phyloP scores from a whole-genome alignment of 495 filamentous ascomycete species.

The Talaromyces stipitatus region DNA sequence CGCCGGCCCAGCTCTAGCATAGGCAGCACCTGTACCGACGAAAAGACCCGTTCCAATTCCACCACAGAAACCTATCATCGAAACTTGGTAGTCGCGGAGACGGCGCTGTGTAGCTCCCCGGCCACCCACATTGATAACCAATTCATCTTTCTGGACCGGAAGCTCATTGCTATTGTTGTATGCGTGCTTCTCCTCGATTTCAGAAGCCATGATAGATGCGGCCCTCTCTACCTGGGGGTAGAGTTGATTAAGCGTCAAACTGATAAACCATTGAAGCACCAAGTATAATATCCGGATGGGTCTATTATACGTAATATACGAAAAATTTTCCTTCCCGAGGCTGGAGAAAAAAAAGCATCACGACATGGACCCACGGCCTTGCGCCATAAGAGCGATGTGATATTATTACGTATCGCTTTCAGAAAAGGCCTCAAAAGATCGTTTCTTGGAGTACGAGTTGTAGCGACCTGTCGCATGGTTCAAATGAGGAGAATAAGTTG shows the following conservation, averaged over 20 bases:
- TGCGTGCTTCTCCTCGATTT: neutral
- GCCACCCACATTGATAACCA: neutral
- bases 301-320: neutral
- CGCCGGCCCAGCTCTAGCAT: slow-evolving; percentile 57
- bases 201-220: neutral
- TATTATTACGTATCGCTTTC: neutral
- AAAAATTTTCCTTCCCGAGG: neutral
- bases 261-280: neutral
- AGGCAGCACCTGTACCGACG: slow-evolving; percentile 57
- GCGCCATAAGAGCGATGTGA: neutral
- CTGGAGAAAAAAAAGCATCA: neutral
- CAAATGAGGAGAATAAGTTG: neutral
- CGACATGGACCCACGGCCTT: neutral
- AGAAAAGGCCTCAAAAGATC: neutral
- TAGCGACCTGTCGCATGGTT: neutral
- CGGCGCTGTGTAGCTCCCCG: slow-evolving; percentile 28
- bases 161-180: neutral
- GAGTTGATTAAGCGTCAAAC: neutral
- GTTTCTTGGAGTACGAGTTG: neutral
- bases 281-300: neutral
- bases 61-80: slow-evolving; percentile 33
- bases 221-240: neutral
- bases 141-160: neutral
- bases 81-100: slow-evolving; percentile 30
- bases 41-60: slow-evolving; percentile 69